Evolutionary conservation across 495 filamentous ascomycete species (phyloP), one percentile per base, ranked within the genome.

Genomic region (Penicillium herquei): DNA sequence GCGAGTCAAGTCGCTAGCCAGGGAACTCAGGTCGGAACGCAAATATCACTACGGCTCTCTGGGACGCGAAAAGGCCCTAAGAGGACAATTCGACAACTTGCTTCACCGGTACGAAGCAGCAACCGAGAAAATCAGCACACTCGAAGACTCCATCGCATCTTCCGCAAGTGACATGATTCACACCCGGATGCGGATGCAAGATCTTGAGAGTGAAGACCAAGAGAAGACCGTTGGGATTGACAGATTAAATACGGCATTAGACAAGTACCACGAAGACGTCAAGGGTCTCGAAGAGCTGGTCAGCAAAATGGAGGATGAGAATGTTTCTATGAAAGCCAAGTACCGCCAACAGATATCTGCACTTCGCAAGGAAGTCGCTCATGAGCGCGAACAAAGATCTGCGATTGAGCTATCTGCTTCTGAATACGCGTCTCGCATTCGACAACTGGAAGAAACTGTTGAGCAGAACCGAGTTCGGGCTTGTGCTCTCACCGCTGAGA

Each of bases 181-280:
- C 45, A 73, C 73, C 5, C 73, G 76, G 37, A 75, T 69, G 46
- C 64, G 70, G 11, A 67, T 78, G 62, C 70, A 73, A 43, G 76
- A 80, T 6, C 71, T 85, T 12, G 78, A 83, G 32, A 67, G 62
- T 5, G 74, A 83, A 49, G 75, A 82, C 46, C 66, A 75, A 2
- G 85, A 87, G 37, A 78, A 87, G 21, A 77, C 82, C 13, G 57
- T 79, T 10, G 78, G 79, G 30, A 77, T 88, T 51, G 78, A 83
- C 51, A 78, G 83, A 31, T 75, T 92, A 21, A 82, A 81, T 57
- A 62, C 70, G 26, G 86, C 88, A 0, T 77, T 90, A 0, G 75
- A 82, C 14, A 76, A 77, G 11, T 92, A 92, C 61, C 75, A 79
- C 8, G 68, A 76, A 7, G 91, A 95, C 51, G 75, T 90, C 3